Evolutionary conservation across 1,139 yeast species (phyloP).

Genomic region (Suhomyces anneliseae): DNA sequence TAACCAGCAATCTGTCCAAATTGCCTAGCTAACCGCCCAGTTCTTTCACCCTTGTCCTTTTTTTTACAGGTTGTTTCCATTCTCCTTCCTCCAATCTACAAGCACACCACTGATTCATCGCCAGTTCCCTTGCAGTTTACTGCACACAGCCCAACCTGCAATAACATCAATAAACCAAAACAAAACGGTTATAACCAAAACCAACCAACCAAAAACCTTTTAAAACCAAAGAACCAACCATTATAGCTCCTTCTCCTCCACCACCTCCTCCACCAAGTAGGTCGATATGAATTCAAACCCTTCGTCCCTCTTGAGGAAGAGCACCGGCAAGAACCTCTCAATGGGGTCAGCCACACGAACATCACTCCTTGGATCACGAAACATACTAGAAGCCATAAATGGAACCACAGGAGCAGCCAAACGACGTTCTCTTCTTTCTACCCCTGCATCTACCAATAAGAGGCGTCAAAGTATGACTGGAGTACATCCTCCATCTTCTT

Average conservation of each 20-base stretch:
- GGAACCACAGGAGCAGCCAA: conserved; percentile 19
- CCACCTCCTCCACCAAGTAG: too few relatives aligned
- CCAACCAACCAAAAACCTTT: too few relatives aligned
- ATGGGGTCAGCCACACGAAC: conserved; percentile 39
- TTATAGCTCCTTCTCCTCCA: too few relatives aligned
- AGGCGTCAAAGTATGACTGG: conserved; percentile 30
- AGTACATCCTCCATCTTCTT: conserved; percentile 8
- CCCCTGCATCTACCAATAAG: conserved; percentile 40
- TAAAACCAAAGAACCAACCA: too few relatives aligned
- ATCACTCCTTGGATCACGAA: conserved; percentile 24
- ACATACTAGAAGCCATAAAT: conserved; percentile 13
- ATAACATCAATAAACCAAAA: too few relatives aligned
- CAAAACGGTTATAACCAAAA: too few relatives aligned
- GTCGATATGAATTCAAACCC: conserved; percentile 16
- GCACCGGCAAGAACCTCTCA: conserved; percentile 33
- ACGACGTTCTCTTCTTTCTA: conserved; percentile 37
- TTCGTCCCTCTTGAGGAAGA: conserved; percentile 29
- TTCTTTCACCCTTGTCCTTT: conserved; percentile 3
- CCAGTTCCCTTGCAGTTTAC: too few relatives aligned
- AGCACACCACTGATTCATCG: too few relatives aligned
- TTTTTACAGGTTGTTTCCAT: not conserved
- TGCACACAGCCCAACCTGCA: too few relatives aligned
- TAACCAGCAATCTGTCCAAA: too few relatives aligned
- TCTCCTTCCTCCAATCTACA: too few relatives aligned
- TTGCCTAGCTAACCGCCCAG: not conserved